phyloP scores from a whole-genome alignment of 1,139 yeast species.

The Suhomyces wounanorum region DNA sequence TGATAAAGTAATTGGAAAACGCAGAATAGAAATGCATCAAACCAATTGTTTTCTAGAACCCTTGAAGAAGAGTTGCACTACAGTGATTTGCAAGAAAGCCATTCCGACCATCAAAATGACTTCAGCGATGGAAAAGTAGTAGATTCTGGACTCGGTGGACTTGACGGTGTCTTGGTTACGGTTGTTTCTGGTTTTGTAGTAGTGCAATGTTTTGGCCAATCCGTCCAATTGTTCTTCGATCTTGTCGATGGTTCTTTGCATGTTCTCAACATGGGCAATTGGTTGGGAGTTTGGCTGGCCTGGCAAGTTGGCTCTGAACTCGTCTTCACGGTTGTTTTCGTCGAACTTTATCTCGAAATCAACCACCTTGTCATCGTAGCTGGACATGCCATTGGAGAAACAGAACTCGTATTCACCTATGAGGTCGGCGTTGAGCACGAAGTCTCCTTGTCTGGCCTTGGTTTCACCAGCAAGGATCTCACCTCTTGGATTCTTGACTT shows the following conservation, averaged over 20 bases:
- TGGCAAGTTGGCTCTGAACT: constrained; percentile 67
- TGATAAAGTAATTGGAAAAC: background rate
- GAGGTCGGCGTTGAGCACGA: constrained; percentile 65
- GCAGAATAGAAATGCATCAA: constrained; percentile 22
- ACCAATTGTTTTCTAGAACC: constrained; percentile 82
- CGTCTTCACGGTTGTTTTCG: constrained; percentile 39
- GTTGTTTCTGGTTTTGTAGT: constrained; percentile 89
- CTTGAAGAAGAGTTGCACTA: constrained; percentile 85
- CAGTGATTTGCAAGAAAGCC: constrained; percentile 80
- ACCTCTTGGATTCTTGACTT: constrained; percentile 68
- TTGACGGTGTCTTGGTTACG: constrained; percentile 90
- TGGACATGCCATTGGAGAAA: constrained; percentile 83
- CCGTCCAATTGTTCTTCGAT: constrained; percentile 71
- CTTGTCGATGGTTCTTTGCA: constrained; percentile 57
- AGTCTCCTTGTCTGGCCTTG: constrained; percentile 84
- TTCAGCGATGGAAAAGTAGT: constrained; percentile 81
- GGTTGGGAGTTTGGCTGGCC: constrained; percentile 59
- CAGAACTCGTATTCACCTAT: constrained; percentile 93
- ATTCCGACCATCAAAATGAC: constrained; percentile 79
- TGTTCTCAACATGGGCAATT: constrained; percentile 59
- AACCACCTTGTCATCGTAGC: constrained; percentile 83
- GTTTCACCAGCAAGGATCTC: constrained; percentile 57
- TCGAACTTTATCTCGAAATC: constrained; percentile 80
- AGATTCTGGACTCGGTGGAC: constrained; percentile 85
- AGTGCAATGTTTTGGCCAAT: constrained; percentile 66